Evolutionary conservation across 805 yeast species (phyloP), one percentile per base, ranked within the genome.

Genomic region (Metschnikowia continentalis): DNA sequence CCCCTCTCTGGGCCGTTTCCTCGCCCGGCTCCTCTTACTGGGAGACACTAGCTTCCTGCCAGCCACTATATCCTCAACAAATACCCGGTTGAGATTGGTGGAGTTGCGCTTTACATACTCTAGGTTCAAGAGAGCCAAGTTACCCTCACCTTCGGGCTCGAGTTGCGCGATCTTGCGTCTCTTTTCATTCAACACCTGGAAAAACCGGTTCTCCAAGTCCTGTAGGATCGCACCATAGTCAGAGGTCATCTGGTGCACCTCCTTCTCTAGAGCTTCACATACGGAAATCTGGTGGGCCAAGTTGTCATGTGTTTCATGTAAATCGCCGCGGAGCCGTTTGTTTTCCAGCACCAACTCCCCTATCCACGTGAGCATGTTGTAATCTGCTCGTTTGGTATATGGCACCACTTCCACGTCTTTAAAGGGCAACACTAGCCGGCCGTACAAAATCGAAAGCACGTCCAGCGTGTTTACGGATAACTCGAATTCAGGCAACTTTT

Each of bases 171-270:
- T 58, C 35, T 35, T 47, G 19, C 47, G 46, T 40, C 48, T 42
- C 35, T 58, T 58, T 43, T 54, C 50, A 23, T 52, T 45, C 48
- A 58, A 42, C 4, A 52, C 56, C 46, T 56, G 61, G 49, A 51
- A 58, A 35, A 52, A 58, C 37, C 61, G 54, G 51, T 55, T 55
- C 41, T 58, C 61, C 30, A 57, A 17, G 46, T 58, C 61, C 6
- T 38, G 45, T 11, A 58, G 20, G 20, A 58, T 58, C 20, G 26
- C 23, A 23, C 51, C 32, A 49, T 58, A 58, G 40, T 58, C 61
- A 11, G 49, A 37, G 17, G 47, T 49, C 52, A 52, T 49, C 36
- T 54, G 58, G 17, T 22, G 48, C 10, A 58, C 50, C 35, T 52
- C 57, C 22, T n/a, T 35, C 6, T 51, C 58, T 32, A 52, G 54